A percentile compares a stretch with the other conserved stretches of the same genome.
Evolutionary conservation across 495 filamentous ascomycete genomes (phyloP).

Genomic region (Ramalina peruviana): DNA sequence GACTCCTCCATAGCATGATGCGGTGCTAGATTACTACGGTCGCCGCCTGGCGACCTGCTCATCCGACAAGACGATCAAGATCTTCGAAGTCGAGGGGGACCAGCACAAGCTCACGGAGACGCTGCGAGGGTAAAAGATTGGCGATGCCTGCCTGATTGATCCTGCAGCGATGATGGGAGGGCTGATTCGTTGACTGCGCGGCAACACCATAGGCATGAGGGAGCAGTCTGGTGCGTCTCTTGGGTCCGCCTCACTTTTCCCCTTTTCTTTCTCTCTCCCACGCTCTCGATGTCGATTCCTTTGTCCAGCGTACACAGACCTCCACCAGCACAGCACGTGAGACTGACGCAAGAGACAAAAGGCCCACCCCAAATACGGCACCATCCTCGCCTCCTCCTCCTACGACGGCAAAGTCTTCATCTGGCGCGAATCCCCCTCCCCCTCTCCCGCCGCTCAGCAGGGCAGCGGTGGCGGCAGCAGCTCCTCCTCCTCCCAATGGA

Average conservation of each 20-base stretch:
- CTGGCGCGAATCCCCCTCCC: constrained; percentile 72
- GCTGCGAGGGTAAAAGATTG: constrained; percentile 62
- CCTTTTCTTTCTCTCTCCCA: background rate
- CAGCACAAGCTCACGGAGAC: constrained; percentile 84
- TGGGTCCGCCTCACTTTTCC: constrained; percentile 43
- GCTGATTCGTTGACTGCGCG: too few relatives aligned
- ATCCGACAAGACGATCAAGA: constrained; percentile 96
- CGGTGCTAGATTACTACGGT: constrained; percentile 95
- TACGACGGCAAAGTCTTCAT: constrained; percentile 98
- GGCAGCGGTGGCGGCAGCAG: constrained; percentile 20
- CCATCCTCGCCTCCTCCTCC: constrained; percentile 83
- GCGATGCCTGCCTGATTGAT: background rate
- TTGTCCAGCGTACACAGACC: background rate
- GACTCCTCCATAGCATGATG: constrained; percentile 61
- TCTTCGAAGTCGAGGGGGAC: constrained; percentile 95
- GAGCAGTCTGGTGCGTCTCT: constrained; percentile 90
- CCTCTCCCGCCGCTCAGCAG: constrained; percentile 23
- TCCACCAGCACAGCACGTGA: background rate
- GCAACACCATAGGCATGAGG: constrained; percentile 57
- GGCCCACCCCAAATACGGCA: constrained; percentile 96
- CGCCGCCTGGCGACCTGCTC: constrained; percentile 93
- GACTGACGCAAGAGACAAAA: constrained; percentile 19
- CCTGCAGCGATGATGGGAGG: too few relatives aligned
- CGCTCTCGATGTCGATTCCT: background rate
- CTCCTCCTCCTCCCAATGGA: constrained; percentile 37